Percentiles rank a stretch among this genome's conserved stretches.
These are phyloP conservation scores for Rhazya stricta DNA, from an alignment of 257 asterid species.

Conservation along the genomic window DNA sequence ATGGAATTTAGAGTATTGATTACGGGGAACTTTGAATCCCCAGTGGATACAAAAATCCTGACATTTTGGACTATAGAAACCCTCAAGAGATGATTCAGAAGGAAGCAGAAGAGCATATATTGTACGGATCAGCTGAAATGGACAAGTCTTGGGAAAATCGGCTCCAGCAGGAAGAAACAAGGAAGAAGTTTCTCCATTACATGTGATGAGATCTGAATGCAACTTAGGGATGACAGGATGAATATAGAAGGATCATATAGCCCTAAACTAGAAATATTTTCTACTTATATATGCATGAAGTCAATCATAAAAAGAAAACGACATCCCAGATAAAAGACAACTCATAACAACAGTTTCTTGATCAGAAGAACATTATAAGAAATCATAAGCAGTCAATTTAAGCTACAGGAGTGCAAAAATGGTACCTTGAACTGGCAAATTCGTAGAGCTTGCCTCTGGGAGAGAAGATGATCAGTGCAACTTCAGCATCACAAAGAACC, in stretches of 20 bases:
- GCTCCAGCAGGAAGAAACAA: neutral
- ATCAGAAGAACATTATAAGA: neutral
- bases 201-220: constrained; percentile 16
- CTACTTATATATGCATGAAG: constrained; percentile 7
- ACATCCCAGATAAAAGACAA: neutral
- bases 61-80: neutral
- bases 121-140: neutral
- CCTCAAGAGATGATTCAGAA: neutral
- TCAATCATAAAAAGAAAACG: neutral
- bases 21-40: neutral
- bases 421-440: constrained; percentile 72
- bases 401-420: neutral
- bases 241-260: neutral
- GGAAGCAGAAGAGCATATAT: neutral
- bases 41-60: neutral
- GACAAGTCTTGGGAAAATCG: neutral
- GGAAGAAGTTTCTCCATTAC: neutral
- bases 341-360: constrained; percentile 1
- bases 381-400: neutral
- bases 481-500: constrained; percentile 85
- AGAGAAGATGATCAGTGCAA: constrained; percentile 70
- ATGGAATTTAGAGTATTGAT: neutral
- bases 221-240: neutral
- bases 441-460: constrained; percentile 84
- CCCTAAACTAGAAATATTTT: neutral